Conservation (phyloP, 2,329 filamentous ascomycete genomes). For the Coniella lustricola region DNA sequence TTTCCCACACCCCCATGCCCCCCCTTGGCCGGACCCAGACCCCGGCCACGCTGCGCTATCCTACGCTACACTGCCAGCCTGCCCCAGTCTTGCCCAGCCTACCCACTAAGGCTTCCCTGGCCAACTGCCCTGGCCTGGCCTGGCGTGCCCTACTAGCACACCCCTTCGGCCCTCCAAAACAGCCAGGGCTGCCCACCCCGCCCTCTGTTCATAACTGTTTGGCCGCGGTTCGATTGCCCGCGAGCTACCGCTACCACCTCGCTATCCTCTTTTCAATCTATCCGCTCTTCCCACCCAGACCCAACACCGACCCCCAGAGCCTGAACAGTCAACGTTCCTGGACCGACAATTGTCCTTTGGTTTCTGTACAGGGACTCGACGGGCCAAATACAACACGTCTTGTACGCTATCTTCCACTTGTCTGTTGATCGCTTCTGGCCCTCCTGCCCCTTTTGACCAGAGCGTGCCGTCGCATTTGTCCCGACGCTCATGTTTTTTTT, state of each 20-base stretch:
- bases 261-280: constrained; percentile 45
- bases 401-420: constrained; percentile 16
- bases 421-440: constrained; percentile 4
- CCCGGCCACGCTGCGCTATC: neutral
- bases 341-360: constrained; percentile 31
- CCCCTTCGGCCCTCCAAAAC: constrained; percentile 10
- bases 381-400: constrained; percentile 31
- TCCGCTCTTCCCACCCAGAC: constrained; percentile 29
- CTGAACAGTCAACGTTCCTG: constrained; percentile 35
- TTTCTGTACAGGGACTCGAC: constrained; percentile 32
- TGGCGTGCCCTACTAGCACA: constrained; percentile 3
- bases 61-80: no score
- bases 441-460: constrained; percentile 1
- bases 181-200: constrained; percentile 21
- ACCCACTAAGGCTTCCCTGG: no score
- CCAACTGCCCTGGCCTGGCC: no score
- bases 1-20: constrained; percentile 6
- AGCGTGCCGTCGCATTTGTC: neutral
- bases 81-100: neutral
- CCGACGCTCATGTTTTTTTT: neutral
- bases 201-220: constrained; percentile 31
- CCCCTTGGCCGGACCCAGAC: constrained; percentile 21
- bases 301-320: constrained; percentile 32
- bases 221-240: constrained; percentile 34
- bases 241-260: constrained; percentile 38